A percentile compares a stretch with the other conserved stretches of the same genome.
These are phyloP conservation scores for Spirogloea muscicola DNA, from an alignment of 139 green algal species.

Conservation along the genomic window DNA sequence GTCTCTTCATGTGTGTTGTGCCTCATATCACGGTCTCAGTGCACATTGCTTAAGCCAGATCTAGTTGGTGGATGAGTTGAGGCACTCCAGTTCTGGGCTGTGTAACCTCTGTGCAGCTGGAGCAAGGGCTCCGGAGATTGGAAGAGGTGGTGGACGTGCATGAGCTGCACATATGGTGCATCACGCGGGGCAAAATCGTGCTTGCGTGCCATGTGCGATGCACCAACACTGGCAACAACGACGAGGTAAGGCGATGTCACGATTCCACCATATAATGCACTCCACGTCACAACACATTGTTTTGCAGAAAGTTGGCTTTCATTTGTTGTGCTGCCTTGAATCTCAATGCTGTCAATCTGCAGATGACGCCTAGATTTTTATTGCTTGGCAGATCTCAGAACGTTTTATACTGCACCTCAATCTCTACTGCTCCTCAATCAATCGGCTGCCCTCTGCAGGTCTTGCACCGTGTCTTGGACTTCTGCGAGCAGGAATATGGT, in stretches of 20 bases:
- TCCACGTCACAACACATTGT: too few relatives aligned
- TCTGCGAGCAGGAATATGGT: constrained; percentile 34
- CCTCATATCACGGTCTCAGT: too few relatives aligned
- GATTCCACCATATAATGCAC: too few relatives aligned
- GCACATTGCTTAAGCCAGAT: too few relatives aligned
- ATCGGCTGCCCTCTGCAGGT: constrained; percentile 5
- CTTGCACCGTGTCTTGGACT: constrained; percentile 18
- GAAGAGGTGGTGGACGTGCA: constrained; percentile 72
- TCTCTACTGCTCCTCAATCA: not conserved
- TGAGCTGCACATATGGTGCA: constrained; percentile 88
- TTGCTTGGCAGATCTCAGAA: not conserved
- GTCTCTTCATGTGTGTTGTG: too few relatives aligned
- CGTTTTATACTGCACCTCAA: not conserved
- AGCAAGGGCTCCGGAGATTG: constrained; percentile 51
- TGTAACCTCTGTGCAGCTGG: constrained; percentile 7
- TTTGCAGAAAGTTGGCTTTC: too few relatives aligned
- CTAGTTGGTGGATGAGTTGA: not conserved
- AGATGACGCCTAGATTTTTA: not conserved
- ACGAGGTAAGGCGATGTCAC: constrained; percentile 21
- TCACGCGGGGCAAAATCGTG: constrained; percentile 56
- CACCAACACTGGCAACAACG: not conserved
- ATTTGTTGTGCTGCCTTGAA: not conserved
- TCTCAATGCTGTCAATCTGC: not conserved
- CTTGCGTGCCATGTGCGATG: constrained; percentile 32
- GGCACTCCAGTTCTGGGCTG: not conserved